Evolutionary conservation across 2,329 filamentous ascomycete species (phyloP), one percentile per base, ranked within the genome.

Genomic region (Juglanconis sp.): DNA sequence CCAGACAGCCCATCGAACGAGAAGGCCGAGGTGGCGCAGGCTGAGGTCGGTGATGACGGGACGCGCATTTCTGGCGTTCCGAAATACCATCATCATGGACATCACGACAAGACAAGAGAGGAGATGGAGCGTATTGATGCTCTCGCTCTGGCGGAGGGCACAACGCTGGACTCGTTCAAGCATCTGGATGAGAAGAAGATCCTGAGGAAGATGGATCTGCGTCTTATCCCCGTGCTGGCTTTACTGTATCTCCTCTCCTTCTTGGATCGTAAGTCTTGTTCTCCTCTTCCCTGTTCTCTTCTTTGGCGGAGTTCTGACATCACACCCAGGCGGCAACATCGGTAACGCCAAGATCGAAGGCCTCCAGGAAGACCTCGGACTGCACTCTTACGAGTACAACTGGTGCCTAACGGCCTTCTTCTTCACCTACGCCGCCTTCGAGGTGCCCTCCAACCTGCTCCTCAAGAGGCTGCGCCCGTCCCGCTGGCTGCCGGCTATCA

Each of bases 341-440:
- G 81, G 80, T 59, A 89, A 89, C 68, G 87, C 87, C 11, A 89
- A 88, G 71, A 87, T 90, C 55, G 81, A 82, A 65, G 80, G 80
- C 1, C 73, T 85, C 1, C 75, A 79, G 48, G 75, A 85, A 60
- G 78, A 81, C 57, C 69, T 83, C 15, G 63, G 80, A 13, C 84
- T 93, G 78, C 82, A 81, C 0, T 72, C 81, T 4, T 80, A 84
- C 59, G 81, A 92, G 69, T 95, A 92, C 74, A 93, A 92, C 72
- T 80, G 85, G 67, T 82, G 85, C 53, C 78, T 89, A 5, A 81
- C 80, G 4, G 84, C 92, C 63, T 95, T 96, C 78, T 95, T 94
- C 78, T 84, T 94, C 64, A 88, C 88, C 1, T 96, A 95, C 69
- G 81, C 88, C 2, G 78, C 88, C 24, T 91, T 91, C 64, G 90